Evolutionary conservation across 768 basidiomycete species (phyloP).

Genomic region (Termitomyces sp.): DNA sequence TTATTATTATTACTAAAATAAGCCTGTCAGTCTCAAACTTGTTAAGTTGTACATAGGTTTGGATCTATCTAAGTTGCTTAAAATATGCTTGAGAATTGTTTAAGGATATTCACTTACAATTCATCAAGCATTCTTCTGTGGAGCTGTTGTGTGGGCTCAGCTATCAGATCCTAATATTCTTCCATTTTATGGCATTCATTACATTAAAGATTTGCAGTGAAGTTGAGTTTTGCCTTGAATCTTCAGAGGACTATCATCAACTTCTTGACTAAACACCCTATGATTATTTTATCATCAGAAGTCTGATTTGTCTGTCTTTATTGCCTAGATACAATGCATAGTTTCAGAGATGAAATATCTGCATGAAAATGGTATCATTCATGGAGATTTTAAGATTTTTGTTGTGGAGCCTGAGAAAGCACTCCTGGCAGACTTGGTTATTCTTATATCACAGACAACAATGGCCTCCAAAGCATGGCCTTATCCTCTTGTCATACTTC

Average conservation of each 20-base stretch:
- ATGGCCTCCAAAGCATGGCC: not conserved
- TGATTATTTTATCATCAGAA: slow-evolving; percentile 6
- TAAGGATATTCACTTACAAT: slow-evolving; percentile 1
- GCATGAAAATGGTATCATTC: slow-evolving; percentile 29
- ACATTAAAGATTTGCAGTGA: slow-evolving; percentile 18
- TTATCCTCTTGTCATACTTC: not conserved
- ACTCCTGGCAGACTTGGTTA: slow-evolving; percentile 48
- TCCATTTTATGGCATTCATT: slow-evolving; percentile 30
- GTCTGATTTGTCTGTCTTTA: slow-evolving; percentile 2
- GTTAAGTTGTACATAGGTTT: slow-evolving; percentile 19
- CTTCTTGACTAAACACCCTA: slow-evolving; percentile 14
- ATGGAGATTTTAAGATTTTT: slow-evolving; percentile 44
- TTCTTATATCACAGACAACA: slow-evolving; percentile 18
- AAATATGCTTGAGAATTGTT: slow-evolving; percentile 9
- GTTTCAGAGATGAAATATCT: slow-evolving; percentile 27
- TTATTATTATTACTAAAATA: slow-evolving; percentile 8
- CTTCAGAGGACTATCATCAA: slow-evolving; percentile 25
- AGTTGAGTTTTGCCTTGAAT: slow-evolving; percentile 33
- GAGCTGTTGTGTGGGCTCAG: slow-evolving; percentile 12
- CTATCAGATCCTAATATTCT: slow-evolving; percentile 19
- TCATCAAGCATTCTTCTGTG: slow-evolving; percentile 14
- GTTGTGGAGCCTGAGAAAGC: slow-evolving; percentile 33
- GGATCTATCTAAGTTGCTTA: slow-evolving; percentile 12
- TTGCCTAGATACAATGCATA: slow-evolving; percentile 22
- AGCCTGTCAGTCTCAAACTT: slow-evolving; percentile 20